These are phyloP conservation scores for Didymella keratinophila DNA, from an alignment of 2,329 filamentous ascomycete species.

Conservation along the genomic window DNA sequence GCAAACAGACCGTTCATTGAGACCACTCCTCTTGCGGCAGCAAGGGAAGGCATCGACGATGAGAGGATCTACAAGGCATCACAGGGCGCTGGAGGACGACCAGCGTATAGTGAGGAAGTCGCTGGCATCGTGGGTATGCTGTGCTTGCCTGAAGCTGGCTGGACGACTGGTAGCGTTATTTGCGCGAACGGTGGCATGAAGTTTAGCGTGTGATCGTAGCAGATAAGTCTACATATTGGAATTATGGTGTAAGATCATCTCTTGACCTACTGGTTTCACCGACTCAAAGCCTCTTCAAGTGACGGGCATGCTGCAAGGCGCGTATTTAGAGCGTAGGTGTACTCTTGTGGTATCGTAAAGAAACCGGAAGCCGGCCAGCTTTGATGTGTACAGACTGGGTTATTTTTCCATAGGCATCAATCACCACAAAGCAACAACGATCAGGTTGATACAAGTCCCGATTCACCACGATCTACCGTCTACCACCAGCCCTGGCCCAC, in stretches of 20 bases:
- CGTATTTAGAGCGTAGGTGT: no score
- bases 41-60: slow-evolving; percentile 68
- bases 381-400: neutral
- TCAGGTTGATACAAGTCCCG: neutral
- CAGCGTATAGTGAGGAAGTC: slow-evolving; percentile 73
- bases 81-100: slow-evolving; percentile 58
- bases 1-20: slow-evolving; percentile 68
- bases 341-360: no score
- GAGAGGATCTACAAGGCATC: slow-evolving; percentile 60
- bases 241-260: neutral
- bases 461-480: neutral
- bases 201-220: slow-evolving; percentile 37
- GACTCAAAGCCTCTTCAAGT: neutral
- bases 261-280: neutral
- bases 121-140: slow-evolving; percentile 80
- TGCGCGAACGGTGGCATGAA: slow-evolving; percentile 81
- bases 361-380: neutral
- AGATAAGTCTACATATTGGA: neutral
- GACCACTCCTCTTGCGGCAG: slow-evolving; percentile 69
- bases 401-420: neutral
- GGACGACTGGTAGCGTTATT: slow-evolving; percentile 81
- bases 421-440: neutral
- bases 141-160: slow-evolving; percentile 73
- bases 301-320: neutral
- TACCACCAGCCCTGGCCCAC: neutral